Evolutionary conservation across 2,329 filamentous ascomycete genomes (phyloP).

Genomic region (Byssothecium circinans): DNA sequence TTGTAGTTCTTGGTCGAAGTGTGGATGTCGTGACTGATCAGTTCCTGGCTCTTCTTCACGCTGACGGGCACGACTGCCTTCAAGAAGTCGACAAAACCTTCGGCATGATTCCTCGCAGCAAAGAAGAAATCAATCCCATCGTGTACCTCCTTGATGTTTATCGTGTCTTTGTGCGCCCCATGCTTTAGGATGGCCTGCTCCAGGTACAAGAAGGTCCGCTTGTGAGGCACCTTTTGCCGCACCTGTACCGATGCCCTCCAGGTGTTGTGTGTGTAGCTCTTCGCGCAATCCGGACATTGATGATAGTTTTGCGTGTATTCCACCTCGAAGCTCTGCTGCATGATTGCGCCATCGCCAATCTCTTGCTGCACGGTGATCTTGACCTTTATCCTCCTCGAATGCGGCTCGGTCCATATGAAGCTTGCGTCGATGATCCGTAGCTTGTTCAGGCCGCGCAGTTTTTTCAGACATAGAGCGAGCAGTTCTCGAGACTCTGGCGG

Average conservation of each 20-base stretch:
- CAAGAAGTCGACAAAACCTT: constrained; percentile 89
- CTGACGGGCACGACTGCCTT: constrained; percentile 77
- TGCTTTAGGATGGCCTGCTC: constrained; percentile 97
- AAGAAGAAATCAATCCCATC: constrained; percentile 98
- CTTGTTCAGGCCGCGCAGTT: constrained; percentile 81
- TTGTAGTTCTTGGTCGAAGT: constrained; percentile 92
- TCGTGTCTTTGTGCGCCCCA: constrained; percentile 75
- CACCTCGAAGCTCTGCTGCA: constrained; percentile 96
- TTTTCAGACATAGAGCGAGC: constrained; percentile 86
- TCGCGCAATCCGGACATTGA: constrained; percentile 84
- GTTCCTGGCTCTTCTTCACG: constrained; percentile 82
- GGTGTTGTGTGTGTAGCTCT: constrained; percentile 94
- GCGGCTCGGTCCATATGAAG: constrained; percentile 98
- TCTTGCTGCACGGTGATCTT: constrained; percentile 90
- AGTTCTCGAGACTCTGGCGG: constrained; percentile 87
- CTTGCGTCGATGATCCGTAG: constrained; percentile 92
- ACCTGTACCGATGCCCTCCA: constrained; percentile 95
- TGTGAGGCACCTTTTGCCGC: constrained; percentile 94
- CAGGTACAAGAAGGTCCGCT: constrained; percentile 79
- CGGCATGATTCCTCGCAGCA: constrained; percentile 82
- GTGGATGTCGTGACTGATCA: constrained; percentile 92
- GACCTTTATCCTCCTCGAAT: constrained; percentile 87
- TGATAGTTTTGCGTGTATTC: constrained; percentile 88
- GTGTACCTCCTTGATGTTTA: constrained; percentile 97
- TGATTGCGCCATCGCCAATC: constrained; percentile 64